Base-by-base conservation (phyloP, 768 basidiomycete genomes). In the Psilocybe cubensis region DNA sequence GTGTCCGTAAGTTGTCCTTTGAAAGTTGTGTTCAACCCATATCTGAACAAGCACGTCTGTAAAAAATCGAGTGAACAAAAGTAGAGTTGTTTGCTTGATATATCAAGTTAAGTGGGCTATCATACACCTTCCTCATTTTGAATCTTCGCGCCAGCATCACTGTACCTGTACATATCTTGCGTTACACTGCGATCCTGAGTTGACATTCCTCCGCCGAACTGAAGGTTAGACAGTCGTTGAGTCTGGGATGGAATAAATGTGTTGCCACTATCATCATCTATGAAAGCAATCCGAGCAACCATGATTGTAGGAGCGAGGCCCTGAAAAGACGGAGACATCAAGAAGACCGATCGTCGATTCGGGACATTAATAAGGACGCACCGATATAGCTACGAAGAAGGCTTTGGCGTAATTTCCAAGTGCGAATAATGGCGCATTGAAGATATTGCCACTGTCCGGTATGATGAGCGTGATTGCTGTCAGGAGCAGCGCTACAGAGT, bases 301-400 rank as follows among this genome's bases (percentile, higher is more conserved):
- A 55, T 55, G 33, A 55, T 33, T 1, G 54, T 55, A 18, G 54
- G 54, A 5, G 45, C 45, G 2, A 55, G 14, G 33, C 54, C 54
- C 54, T 55, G 12, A 31, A 12, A 6, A 31, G 3, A 17, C 1
- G 25, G 21, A 46, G 11, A 21, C 10, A 29, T 54, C 9, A 42
- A 25, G 5, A 17, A n/a, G 21, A 9, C n/a, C 25, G 21, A 9
- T 12, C 14, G 3, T 12, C 1, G 21, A 24, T 14, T 17, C 45
- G 3, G 45, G 23, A 8, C 5, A 31, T 17, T 21, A n/a, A n/a
- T n/a, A n/a, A 8, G 11, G 18, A 9, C 54, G n/a, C 10, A 55
- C 54, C 35, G 45, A 38, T 8, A 47, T 38, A 9, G 54, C 31
- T 1, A 46, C 33, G 10, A 47, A 28, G 17, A 55, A 33, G 2